Conservation (phyloP, 345 rosid genomes). For the Erodium maritimum region DNA sequence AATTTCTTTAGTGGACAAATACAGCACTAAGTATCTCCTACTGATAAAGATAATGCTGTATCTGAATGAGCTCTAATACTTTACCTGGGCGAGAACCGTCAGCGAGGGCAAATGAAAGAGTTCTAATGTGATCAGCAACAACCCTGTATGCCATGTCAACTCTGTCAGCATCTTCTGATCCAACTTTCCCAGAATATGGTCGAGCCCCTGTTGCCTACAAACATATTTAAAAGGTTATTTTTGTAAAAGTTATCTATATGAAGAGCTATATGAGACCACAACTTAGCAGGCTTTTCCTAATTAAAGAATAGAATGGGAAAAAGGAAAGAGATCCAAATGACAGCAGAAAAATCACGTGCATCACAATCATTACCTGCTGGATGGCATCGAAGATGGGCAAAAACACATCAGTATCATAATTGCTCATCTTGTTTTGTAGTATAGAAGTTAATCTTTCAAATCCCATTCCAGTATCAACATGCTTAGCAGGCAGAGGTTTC, state of each 20-base stretch:
- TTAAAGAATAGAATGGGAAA: not conserved
- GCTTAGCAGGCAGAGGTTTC: constrained; percentile 87
- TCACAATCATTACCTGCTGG: constrained; percentile 33
- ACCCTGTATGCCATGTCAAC: constrained; percentile 98
- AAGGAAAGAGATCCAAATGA: not conserved
- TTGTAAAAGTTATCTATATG: too few species aligned
- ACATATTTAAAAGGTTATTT: not conserved
- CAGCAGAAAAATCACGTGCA: too few species aligned
- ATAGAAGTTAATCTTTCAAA: constrained; percentile 87
- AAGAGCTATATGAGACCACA: too few species aligned
- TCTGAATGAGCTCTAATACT: not conserved
- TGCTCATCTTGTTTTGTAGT: constrained; percentile 96
- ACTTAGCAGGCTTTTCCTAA: too few species aligned
- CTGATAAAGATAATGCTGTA: too few species aligned
- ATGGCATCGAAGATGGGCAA: constrained; percentile 83
- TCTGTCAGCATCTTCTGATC: constrained; percentile 59
- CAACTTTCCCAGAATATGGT: constrained; percentile 88
- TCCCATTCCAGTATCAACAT: constrained; percentile 98
- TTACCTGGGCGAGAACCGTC: constrained; percentile 98
- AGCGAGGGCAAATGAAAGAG: constrained; percentile 90
- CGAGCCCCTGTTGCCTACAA: constrained; percentile 69
- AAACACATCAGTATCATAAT: constrained; percentile 94
- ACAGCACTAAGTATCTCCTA: too few species aligned
- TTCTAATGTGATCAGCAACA: constrained; percentile 92
- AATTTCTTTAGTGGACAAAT: too few species aligned